Evolutionary conservation across 2,329 filamentous ascomycete species (phyloP), one percentile per base, ranked within the genome.

Genomic region (Ilyonectria sp.): DNA sequence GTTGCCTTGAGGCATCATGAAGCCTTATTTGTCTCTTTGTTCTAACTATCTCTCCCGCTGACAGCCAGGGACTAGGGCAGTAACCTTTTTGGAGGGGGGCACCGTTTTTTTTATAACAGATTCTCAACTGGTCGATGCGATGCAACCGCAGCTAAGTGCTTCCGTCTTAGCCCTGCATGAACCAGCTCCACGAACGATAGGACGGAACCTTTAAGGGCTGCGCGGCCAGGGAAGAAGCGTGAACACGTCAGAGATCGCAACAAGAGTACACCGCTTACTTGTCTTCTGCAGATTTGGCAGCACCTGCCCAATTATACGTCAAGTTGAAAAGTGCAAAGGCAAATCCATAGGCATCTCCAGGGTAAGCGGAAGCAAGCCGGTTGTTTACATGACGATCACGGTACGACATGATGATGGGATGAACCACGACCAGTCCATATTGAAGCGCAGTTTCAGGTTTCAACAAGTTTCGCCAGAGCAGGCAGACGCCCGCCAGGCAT

Each of bases 111-210:
- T 7, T 6, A 33, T 10, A 19, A n/a, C 40, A 44, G 26, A 29
- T 52, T 46, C 46, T 37, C 23, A 40, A 31, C 47, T 17, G 58
- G 17, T 33, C 26, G 40, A 62, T 54, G 35, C 49, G 56, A 67
- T 63, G 60, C 60, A 50, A 59, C 64, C 53, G 9, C 52, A 56
- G 37, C 40, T 35, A 60, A 23, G 21, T 31, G 43, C 52, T 35
- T 49, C 31, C 23, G 26, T 47, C 23, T 44, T 66, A 55, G 58
- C 60, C 53, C 21, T 66, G 63, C 63, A 66, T 66, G 59, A 66
- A 54, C 55, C 46, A 55, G 35, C 47, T 49, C 60, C 44, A 54
- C 54, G 60, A 67, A 63, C 64, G 55, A 67, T 67, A 67, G n/a
- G 44, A 66, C 54, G n/a, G 47, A 43, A 23, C 26, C 21, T 26